A percentile compares a stretch with the other conserved stretches of the same genome.
Conservation (phyloP, 768 basidiomycete species). For the Trametes cingulata region DNA sequence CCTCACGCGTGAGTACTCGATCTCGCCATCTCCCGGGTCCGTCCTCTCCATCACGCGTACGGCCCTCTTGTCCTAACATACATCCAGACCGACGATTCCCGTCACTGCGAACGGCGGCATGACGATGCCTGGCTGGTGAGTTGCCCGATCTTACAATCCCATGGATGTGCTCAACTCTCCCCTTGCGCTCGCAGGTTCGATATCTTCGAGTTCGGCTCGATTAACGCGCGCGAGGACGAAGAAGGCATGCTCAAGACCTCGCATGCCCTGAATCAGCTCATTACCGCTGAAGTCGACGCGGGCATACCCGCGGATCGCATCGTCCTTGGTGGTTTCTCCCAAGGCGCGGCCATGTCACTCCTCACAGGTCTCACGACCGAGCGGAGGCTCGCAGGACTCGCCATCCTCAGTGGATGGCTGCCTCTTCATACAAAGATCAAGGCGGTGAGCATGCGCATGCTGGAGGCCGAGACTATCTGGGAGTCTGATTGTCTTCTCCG, state of each 20-base stretch:
- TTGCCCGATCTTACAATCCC: neutral
- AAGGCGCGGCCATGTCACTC: slow-evolving; percentile 80
- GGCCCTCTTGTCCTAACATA: neutral
- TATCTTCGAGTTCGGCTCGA: slow-evolving; percentile 47
- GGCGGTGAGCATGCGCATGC: slow-evolving; percentile 45
- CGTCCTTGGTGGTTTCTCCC: slow-evolving; percentile 87
- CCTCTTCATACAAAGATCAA: slow-evolving; percentile 67
- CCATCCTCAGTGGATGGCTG: slow-evolving; percentile 78
- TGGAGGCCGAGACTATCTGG: neutral
- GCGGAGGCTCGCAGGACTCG: slow-evolving; percentile 70
- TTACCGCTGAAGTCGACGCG: slow-evolving; percentile 71
- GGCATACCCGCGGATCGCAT: slow-evolving; percentile 72
- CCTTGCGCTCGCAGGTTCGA: slow-evolving; percentile 61
- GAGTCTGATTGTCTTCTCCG: neutral
- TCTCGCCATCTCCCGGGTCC: neutral
- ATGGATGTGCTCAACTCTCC: neutral
- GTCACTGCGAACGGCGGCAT: slow-evolving; percentile 78
- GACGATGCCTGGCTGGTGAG: slow-evolving; percentile 76
- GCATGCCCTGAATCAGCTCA: slow-evolving; percentile 61
- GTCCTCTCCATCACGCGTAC: neutral
- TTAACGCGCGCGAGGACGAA: slow-evolving; percentile 64
- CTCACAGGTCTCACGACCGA: slow-evolving; percentile 69
- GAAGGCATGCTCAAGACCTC: slow-evolving; percentile 70
- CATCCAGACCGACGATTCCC: slow-evolving; percentile 50
- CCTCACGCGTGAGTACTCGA: slow-evolving; percentile 68